These are phyloP conservation scores for Coemansia sp. DNA, from an alignment of 192 early-diverging fungal species.

Conservation along the genomic window DNA sequence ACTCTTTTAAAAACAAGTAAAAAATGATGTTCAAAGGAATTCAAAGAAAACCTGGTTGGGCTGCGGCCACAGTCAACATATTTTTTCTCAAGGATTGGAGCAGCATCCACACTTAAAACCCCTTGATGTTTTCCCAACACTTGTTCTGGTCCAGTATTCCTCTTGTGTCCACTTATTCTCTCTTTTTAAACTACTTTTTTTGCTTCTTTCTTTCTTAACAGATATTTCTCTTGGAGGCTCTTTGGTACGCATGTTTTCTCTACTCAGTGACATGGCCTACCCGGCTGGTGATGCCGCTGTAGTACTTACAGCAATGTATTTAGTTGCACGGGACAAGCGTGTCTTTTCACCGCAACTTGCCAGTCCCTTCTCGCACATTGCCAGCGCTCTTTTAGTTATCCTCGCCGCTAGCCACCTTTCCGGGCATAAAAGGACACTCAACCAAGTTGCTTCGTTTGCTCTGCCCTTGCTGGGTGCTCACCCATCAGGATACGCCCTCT, in stretches of 20 bases:
- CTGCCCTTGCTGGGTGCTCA: conserved; percentile 5
- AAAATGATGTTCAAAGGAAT: neutral
- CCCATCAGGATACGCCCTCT: neutral
- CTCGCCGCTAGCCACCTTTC: conserved; percentile 9
- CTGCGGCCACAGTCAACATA: neutral
- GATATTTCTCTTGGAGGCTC: neutral
- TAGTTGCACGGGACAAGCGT: neutral
- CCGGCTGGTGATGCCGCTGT: neutral
- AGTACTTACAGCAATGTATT: neutral
- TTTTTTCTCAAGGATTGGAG: neutral
- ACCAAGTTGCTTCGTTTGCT: conserved; percentile 9
- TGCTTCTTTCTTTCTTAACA: neutral
- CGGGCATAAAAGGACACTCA: neutral
- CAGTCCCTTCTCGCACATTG: conserved; percentile 1
- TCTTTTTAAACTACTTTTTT: neutral
- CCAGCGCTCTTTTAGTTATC: conserved; percentile 10
- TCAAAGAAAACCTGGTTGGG: neutral
- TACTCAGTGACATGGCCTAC: neutral
- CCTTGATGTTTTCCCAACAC: neutral
- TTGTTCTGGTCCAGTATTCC: neutral
- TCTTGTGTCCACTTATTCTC: neutral
- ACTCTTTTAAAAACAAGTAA: neutral
- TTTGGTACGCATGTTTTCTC: neutral
- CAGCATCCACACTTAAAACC: neutral
- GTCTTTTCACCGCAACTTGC: neutral